phyloP scores from a whole-genome alignment of 2,329 filamentous ascomycete genomes.

The Fusarium tanahbumbuense region DNA sequence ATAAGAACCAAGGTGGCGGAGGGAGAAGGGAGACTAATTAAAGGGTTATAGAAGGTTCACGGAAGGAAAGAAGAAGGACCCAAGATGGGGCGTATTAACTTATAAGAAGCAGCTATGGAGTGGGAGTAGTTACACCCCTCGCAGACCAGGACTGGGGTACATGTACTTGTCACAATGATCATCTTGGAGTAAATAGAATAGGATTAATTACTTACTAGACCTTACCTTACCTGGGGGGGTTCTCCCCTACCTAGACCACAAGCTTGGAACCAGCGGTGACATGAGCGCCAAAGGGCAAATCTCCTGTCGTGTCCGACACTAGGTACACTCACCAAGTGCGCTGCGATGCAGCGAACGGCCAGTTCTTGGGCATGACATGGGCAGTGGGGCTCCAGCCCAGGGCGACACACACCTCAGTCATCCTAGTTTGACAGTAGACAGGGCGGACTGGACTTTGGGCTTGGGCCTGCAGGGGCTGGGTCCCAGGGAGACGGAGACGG shows the following conservation, averaged over 20 bases:
- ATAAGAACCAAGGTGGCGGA: slow-evolving; percentile 25
- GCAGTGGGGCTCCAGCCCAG: slow-evolving; percentile 42
- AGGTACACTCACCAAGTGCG: slow-evolving; percentile 4
- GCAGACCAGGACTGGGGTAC: slow-evolving; percentile 43
- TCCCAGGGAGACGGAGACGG: slow-evolving; percentile 37
- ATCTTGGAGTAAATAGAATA: slow-evolving; percentile 36
- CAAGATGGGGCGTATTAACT: slow-evolving; percentile 50
- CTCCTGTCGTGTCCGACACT: slow-evolving; percentile 40
- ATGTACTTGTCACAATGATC: slow-evolving; percentile 39
- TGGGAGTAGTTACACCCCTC: slow-evolving; percentile 42
- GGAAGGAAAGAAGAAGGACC: slow-evolving; percentile 45
- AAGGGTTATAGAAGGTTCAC: slow-evolving; percentile 45
- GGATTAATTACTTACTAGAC: slow-evolving; percentile 45
- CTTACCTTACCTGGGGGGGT: slow-evolving; percentile 9
- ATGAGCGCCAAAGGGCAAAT: slow-evolving; percentile 48
- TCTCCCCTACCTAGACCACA: slow-evolving; percentile 40
- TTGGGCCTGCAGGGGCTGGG: slow-evolving; percentile 28
- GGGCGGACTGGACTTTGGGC: slow-evolving; percentile 44
- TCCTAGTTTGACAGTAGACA: slow-evolving; percentile 48
- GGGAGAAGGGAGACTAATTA: slow-evolving; percentile 42
- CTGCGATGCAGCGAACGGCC: slow-evolving; percentile 46
- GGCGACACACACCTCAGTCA: slow-evolving; percentile 36
- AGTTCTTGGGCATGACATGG: slow-evolving; percentile 47
- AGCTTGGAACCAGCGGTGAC: slow-evolving; percentile 52
- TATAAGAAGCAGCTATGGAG: slow-evolving; percentile 46